These are phyloP conservation scores for Populus deltoides DNA, from an alignment of 345 rosid species.

Conservation along the genomic window DNA sequence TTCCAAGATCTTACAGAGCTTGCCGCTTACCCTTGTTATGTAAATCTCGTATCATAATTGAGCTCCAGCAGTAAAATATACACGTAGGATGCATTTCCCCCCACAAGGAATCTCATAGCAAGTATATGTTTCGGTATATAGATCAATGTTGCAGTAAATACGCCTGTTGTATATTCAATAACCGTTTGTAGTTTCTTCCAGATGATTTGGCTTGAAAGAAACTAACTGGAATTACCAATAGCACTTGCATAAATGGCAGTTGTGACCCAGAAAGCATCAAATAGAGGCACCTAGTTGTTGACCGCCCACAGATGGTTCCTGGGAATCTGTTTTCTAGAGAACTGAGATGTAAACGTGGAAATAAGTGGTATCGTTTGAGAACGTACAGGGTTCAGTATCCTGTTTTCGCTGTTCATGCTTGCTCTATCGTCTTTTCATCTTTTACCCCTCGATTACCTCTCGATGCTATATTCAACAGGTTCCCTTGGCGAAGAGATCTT, in stretches of 20 bases:
- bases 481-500: too few relatives aligned
- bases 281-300: too few relatives aligned
- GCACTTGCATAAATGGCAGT: not conserved
- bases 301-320: too few relatives aligned
- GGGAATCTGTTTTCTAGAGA: too few relatives aligned
- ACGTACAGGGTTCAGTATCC: too few relatives aligned
- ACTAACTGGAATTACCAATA: not conserved
- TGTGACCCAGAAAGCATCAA: not conserved
- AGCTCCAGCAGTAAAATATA: not conserved
- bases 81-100: not conserved
- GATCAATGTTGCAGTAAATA: not conserved
- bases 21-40: not conserved
- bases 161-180: not conserved
- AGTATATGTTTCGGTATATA: not conserved
- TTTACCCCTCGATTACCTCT: too few relatives aligned
- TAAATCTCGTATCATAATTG: not conserved
- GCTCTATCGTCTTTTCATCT: too few relatives aligned
- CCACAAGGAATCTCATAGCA: not conserved
- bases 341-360: too few relatives aligned
- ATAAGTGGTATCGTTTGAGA: too few relatives aligned
- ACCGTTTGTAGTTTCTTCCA: not conserved
- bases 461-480: too few relatives aligned
- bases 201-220: too few relatives aligned
- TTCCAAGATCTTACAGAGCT: not conserved
- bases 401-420: too few relatives aligned